Evolutionary conservation across 441 rosid genomes (phyloP).

Genomic region (Bocquillonia castaneifolia): DNA sequence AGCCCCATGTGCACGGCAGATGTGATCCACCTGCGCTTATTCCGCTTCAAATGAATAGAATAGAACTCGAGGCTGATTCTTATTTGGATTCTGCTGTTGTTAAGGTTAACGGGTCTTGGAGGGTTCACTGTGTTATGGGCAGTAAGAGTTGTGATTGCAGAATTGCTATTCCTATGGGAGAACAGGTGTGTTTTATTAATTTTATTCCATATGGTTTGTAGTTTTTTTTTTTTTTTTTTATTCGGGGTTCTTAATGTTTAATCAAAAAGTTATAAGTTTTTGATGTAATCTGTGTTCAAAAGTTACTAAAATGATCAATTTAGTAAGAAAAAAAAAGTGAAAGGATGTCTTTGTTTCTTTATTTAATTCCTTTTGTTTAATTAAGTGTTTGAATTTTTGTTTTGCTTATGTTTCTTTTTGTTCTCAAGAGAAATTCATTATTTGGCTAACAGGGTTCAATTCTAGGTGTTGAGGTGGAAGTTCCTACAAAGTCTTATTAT

Average conservation of each 20-base stretch:
- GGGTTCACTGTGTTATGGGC: constrained; percentile 90
- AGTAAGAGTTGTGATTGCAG: constrained; percentile 85
- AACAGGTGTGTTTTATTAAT: constrained; percentile 42
- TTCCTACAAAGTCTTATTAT: constrained; percentile 52
- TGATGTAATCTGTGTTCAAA: too few relatives aligned
- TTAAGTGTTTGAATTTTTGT: neutral
- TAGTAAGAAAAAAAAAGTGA: neutral
- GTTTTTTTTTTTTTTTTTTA: neutral
- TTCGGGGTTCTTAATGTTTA: neutral
- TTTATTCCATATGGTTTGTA: neutral
- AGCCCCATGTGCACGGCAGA: constrained; percentile 91
- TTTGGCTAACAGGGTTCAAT: constrained; percentile 98
- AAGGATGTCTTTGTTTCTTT: neutral
- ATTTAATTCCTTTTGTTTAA: neutral
- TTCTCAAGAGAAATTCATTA: constrained; percentile 40
- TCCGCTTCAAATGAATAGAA: constrained; percentile 75
- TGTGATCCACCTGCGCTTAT: constrained; percentile 89
- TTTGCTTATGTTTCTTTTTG: constrained; percentile 6
- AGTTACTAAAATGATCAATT: neutral
- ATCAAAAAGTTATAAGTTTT: constrained; percentile 3
- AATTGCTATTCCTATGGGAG: constrained; percentile 82
- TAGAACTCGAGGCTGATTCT: constrained; percentile 59
- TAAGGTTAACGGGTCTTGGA: constrained; percentile 60
- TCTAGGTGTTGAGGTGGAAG: constrained; percentile 92
- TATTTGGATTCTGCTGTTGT: constrained; percentile 59